Evolutionary conservation across 2,329 filamentous ascomycete species (phyloP).

Genomic region (Fusarium sp.): DNA sequence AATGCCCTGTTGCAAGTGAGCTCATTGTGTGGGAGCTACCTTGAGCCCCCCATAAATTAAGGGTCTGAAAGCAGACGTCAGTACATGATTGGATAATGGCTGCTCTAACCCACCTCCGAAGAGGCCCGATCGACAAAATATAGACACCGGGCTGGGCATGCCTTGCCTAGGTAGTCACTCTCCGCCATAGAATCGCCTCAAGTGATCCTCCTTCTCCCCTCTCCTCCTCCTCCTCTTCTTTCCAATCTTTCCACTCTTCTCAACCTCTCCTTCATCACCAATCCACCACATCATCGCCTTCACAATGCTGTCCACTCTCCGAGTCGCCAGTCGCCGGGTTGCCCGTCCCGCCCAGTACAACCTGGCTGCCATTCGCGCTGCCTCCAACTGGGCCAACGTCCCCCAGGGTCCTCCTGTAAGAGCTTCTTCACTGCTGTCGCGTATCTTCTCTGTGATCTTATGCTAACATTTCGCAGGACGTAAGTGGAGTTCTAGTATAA

Average conservation of each 20-base stretch:
- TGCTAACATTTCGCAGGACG: conserved; percentile 51
- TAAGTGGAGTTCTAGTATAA: conserved; percentile 46
- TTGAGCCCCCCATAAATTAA: conserved; percentile 28
- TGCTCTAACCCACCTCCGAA: conserved; percentile 42
- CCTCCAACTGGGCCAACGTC: conserved; percentile 90
- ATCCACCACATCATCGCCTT: conserved; percentile 22
- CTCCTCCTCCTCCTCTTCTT: conserved; percentile 7
- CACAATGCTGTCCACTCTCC: conserved; percentile 68
- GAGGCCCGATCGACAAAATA: conserved; percentile 39
- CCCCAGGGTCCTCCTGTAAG: conserved; percentile 93
- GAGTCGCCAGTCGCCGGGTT: conserved; percentile 65
- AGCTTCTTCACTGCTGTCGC: conserved; percentile 46
- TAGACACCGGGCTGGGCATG: conserved; percentile 33
- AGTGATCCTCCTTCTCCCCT: conserved; percentile 29
- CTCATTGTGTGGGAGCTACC: conserved; percentile 31
- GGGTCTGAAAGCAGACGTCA: conserved; percentile 33
- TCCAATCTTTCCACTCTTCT: conserved; percentile 24
- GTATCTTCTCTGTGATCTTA: conserved; percentile 12
- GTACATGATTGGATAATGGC: conserved; percentile 33
- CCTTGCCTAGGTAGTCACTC: conserved; percentile 39
- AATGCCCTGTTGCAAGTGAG: conserved; percentile 37
- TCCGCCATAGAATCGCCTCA: conserved; percentile 45
- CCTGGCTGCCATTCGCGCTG: conserved; percentile 61
- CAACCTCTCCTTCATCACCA: conserved; percentile 29
- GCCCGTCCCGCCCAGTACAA: conserved; percentile 56